Evolutionary conservation across 441 rosid genomes (phyloP), one percentile per base, ranked within the genome.

Genomic region (Breynia disticha): DNA sequence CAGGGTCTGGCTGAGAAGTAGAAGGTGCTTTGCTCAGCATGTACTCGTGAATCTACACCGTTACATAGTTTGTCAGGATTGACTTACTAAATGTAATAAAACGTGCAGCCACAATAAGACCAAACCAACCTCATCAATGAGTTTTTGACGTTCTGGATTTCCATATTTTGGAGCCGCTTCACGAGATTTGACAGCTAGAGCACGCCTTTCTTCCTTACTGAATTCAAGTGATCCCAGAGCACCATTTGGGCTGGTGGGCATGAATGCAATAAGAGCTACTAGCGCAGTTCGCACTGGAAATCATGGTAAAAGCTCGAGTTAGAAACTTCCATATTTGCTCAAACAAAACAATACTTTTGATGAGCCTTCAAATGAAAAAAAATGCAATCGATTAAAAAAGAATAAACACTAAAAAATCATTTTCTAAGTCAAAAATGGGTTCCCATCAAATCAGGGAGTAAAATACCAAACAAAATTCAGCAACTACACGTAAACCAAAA

Each of bases 231-330:
- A 87, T 35, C 96, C 98, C 64, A 91, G 65, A 20, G 96, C 98
- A 69, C 96, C 96, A 63, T 78, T 85, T 56, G 98, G 95, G 60
- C 62, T 78, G 55, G 94, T 90, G 11, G 98, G 98, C 98, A 90
- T 87, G 72, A 90, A 90, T 0, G 98, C 98, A 68, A 90, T 85
- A 42, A 87, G 80, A 19, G 98, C 96, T 52, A 88, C 89, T 37
- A 91, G 72, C 37, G 98, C 98, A 51, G 96, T 91, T 60, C 98
- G 77, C 60, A 91, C 98, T 91, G 80, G 65, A 69, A 75, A 65
- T 20, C 46, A n/a, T n/a, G 35, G 19, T 67, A 56, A 21, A 13
- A 1, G 20, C 16, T 8, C 11, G 17, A 56, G 16, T 21, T 43
- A 7, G 6, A 53, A 1, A 16, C 4, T 46, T 46, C 8, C 22